Evolutionary conservation across 768 basidiomycete genomes (phyloP), one percentile per base, ranked within the genome.

Genomic region (Kwoniella shandongensis): DNA sequence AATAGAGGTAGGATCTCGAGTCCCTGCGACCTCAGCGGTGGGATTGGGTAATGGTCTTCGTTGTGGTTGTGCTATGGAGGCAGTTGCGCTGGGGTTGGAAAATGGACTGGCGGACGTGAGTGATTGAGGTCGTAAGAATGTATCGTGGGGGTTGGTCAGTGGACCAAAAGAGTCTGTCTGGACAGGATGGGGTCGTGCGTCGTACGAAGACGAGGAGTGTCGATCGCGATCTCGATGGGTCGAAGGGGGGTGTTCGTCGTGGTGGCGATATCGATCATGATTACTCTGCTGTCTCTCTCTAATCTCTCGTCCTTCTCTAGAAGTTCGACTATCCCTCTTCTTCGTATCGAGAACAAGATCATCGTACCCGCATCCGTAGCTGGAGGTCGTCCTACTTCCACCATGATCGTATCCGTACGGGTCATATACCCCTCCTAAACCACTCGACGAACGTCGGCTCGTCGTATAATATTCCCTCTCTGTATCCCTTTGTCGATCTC

Each of bases 341-440:
- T 32, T 32, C 32, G 13, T 6, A 13, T 32, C 32, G 32, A 13
- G 13, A 32, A 13, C 6, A 6, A 13, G 32, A 32, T 32, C 6
- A 32, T 32, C 32, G 32, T 32, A 32, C 32, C 32, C 32, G 32
- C 13, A 32, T 32, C 32, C 32, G 32, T 32, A 32, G 6, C 32
- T 13, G 7, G 32, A 32, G 13, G 32, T 32, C 32, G 13, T 32
- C 32, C 32, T 32, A 32, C 13, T 32, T 32, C 32, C 32, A n/a
- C n/a, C n/a, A n/a, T n/a, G 35, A 8, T 10, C 35, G 11, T 35
- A 15, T 4, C 18, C 20, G 30, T 48, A 48, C 18, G 13, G 10
- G 38, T 56, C 54, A 30, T 56, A 56, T 20, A 49, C 23, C 1
- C 54, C 54, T 17, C 54, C 54, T 30, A 56, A 42, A 17, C 54